A percentile compares a stretch with the other conserved stretches of the same genome.
Conservation (phyloP, 2,329 filamentous ascomycete species). For the Colletotrichum noveboracense region DNA sequence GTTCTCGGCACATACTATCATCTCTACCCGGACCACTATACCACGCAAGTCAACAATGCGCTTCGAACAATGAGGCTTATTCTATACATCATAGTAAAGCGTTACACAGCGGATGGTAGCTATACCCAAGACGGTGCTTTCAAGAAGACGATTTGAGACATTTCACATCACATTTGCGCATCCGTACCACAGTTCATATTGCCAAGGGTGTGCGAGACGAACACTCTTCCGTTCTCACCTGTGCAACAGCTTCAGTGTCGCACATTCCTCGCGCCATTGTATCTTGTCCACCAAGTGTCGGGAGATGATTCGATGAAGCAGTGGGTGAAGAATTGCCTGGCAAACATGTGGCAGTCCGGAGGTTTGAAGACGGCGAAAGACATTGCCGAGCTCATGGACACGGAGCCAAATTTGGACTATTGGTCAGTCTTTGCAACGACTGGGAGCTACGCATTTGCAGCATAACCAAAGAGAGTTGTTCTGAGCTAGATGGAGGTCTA, state of each 20-base stretch:
- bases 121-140: not conserved
- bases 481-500: not conserved
- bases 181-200: constrained; percentile 25
- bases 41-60: constrained; percentile 27
- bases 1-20: constrained; percentile 24
- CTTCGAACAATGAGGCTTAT: constrained; percentile 25
- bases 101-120: not conserved
- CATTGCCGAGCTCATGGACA: constrained; percentile 14
- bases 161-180: constrained; percentile 16
- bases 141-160: not conserved
- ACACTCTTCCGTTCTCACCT: constrained; percentile 18
- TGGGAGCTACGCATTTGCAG: constrained; percentile 30
- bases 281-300: constrained; percentile 20
- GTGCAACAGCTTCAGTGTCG: constrained; percentile 25
- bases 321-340: constrained; percentile 22
- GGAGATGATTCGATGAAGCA: not conserved
- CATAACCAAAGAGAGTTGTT: not conserved
- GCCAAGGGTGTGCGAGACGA: not conserved
- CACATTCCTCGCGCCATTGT: constrained; percentile 24
- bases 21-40: constrained; percentile 23
- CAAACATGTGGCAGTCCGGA: constrained; percentile 23
- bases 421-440: constrained; percentile 28
- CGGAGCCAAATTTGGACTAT: constrained; percentile 12
- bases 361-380: constrained; percentile 18
- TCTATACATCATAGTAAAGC: constrained; percentile 13